Conservation (phyloP, 352 stramenopile species). For the Phytophthora fragariae region DNA sequence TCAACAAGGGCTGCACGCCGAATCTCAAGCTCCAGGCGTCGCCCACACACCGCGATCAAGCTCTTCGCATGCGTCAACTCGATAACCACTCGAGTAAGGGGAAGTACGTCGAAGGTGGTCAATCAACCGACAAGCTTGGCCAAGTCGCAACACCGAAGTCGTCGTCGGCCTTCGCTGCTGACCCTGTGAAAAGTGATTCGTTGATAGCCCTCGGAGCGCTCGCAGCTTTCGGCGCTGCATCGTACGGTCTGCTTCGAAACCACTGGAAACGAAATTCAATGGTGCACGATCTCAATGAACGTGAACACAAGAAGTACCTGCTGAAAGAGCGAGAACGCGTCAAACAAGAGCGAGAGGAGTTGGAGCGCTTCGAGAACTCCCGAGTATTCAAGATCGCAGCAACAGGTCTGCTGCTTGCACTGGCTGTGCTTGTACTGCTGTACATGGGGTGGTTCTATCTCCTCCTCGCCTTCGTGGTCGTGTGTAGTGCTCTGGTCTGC, state of each 20-base stretch:
- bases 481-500: not conserved
- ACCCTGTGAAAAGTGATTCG: not conserved
- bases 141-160: not conserved
- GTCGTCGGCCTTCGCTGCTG: not conserved
- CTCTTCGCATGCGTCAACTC: not conserved
- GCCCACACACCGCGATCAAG: not conserved
- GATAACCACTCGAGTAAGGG: not conserved
- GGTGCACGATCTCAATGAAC: slow-evolving; percentile 8
- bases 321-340: not conserved
- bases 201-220: slow-evolving; percentile 12
- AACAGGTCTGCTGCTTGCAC: not conserved
- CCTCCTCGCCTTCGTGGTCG: not conserved
- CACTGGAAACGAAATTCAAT: slow-evolving; percentile 6
- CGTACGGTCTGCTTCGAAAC: slow-evolving; percentile 12
- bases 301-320: not conserved
- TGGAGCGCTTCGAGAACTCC: not conserved
- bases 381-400: not conserved
- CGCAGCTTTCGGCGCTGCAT: slow-evolving; percentile 12
- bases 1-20: not conserved
- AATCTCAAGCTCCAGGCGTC: not conserved
- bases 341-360: not conserved
- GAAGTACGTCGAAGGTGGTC: not conserved
- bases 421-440: slow-evolving; percentile 1
- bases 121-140: not conserved
- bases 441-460: slow-evolving; percentile 14